phyloP scores from a whole-genome alignment of 306 rosid genomes.

The Coriaria nepalensis region DNA sequence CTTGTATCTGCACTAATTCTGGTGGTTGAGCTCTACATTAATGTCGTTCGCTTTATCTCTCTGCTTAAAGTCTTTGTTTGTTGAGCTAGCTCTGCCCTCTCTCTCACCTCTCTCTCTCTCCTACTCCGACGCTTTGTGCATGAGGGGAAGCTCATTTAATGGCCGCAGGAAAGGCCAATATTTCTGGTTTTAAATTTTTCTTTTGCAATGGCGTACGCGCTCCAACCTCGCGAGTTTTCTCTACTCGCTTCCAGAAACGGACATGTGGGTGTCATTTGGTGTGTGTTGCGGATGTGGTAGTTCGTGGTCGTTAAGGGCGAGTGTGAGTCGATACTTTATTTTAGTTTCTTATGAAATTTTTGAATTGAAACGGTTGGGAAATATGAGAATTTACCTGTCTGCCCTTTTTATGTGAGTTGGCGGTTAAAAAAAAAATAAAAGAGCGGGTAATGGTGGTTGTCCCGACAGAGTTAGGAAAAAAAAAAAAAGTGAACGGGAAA shows the following conservation, averaged over 20 bases:
- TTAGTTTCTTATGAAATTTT: not conserved
- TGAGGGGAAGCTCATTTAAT: conserved; percentile 33
- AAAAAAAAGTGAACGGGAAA: too few species aligned
- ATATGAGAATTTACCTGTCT: not conserved
- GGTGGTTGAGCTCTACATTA: conserved; percentile 67
- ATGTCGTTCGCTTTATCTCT: conserved; percentile 17
- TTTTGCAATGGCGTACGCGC: not conserved
- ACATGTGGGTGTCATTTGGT: not conserved
- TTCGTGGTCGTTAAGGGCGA: not conserved
- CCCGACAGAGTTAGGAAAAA: too few species aligned
- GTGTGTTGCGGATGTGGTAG: not conserved
- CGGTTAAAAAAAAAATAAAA: too few species aligned
- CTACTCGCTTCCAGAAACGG: not conserved
- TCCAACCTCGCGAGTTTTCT: not conserved
- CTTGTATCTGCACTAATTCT: conserved; percentile 13
- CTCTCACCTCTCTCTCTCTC: conserved; percentile 12
- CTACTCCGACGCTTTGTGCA: conserved; percentile 6
- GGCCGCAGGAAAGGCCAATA: conserved; percentile 85
- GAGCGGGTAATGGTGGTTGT: too few species aligned
- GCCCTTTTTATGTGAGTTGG: not conserved
- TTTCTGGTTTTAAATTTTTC: too few species aligned
- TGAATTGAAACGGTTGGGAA: conserved; percentile 11
- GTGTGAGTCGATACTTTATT: not conserved
- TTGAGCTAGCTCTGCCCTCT: conserved; percentile 3
- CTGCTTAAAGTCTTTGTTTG: conserved; percentile 9